Base-by-base conservation (phyloP, 2,329 filamentous ascomycete genomes). In the Fusarium napiforme region DNA sequence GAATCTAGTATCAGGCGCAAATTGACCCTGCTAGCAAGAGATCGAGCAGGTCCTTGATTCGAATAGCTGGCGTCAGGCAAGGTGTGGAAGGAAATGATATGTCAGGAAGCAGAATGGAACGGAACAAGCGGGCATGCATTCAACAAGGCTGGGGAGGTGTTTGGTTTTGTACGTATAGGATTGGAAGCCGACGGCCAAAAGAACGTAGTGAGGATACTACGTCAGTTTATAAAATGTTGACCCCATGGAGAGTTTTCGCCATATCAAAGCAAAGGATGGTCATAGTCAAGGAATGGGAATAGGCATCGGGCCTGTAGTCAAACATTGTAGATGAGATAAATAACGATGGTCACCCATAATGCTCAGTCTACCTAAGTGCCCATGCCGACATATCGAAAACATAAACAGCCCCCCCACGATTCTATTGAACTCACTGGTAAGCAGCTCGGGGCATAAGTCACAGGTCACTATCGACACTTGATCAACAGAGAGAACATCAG, bases 41-140 rank as follows among this genome's bases (percentile, higher is more conserved):
- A 80, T 80, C 75, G 60, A 79, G 80, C 80, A 79, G 80, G 81
- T 69, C 77, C 80, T 79, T 78, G 80, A 79, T 81, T 76, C 76
- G 70, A 46, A 63, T 37, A 70, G 73, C 71, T 66, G 74, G 75
- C 61, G 73, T 73, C 60, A 72, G 59, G 63, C 65, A 57, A 34
- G 53, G 50, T 50, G 67, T 37, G 60, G 62, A 67, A 64, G 60
- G 69, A 62, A 72, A 60, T 37, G 37, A 56, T 39, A 60, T 71
- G 60, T 64, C 70, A 64, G 69, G 73, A 75, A 74, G 68, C 67
- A 76, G 65, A 71, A 72, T 71, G 76, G 61, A 74, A 69, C 71
- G 73, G 74, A 66, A 77, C 66, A 72, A 67, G 61, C 57, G 56
- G 56, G 57, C 60, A 70, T 72, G 70, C 63, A 70, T 74, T 73